phyloP scores from a whole-genome alignment of 176 grass and related monocot species.

The Juncus effusus region DNA sequence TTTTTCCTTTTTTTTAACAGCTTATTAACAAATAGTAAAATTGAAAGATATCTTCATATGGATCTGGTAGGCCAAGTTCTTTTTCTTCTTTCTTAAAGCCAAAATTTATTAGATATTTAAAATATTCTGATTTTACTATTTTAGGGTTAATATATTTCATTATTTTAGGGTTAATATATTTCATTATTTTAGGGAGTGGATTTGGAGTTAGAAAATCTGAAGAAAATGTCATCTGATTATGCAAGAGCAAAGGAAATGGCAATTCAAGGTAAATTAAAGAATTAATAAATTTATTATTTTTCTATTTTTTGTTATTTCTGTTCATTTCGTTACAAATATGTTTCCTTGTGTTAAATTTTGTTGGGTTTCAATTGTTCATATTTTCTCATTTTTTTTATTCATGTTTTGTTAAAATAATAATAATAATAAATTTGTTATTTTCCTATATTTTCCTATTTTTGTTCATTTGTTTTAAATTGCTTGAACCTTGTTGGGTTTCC shows the following conservation, averaged over 20 bases:
- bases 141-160: constrained; percentile 16
- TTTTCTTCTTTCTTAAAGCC: too few relatives aligned
- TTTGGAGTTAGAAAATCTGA: constrained; percentile 54
- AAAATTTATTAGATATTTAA: too few relatives aligned
- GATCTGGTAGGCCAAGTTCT: constrained; percentile 47
- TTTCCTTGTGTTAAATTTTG: not conserved
- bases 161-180: not conserved
- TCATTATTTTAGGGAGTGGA: constrained; percentile 42
- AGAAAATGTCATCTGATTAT: constrained; percentile 64
- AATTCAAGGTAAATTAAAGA: constrained; percentile 39
- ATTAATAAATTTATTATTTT: too few relatives aligned
- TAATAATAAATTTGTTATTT: too few relatives aligned
- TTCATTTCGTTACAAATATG: too few relatives aligned
- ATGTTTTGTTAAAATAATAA: too few relatives aligned
- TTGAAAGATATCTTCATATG: constrained; percentile 52
- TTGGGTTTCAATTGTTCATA: not conserved
- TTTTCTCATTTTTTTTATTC: too few relatives aligned
- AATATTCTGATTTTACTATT: constrained; percentile 20
- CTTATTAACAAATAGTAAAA: constrained; percentile 51
- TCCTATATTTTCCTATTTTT: too few relatives aligned
- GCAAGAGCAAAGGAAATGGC: constrained; percentile 58
- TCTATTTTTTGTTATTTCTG: too few relatives aligned
- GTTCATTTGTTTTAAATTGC: not conserved
- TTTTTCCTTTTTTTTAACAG: constrained; percentile 38
- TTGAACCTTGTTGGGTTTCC: not conserved